phyloP scores from a whole-genome alignment of 257 asterid genomes.

The Ocimum tenuiflorum region DNA sequence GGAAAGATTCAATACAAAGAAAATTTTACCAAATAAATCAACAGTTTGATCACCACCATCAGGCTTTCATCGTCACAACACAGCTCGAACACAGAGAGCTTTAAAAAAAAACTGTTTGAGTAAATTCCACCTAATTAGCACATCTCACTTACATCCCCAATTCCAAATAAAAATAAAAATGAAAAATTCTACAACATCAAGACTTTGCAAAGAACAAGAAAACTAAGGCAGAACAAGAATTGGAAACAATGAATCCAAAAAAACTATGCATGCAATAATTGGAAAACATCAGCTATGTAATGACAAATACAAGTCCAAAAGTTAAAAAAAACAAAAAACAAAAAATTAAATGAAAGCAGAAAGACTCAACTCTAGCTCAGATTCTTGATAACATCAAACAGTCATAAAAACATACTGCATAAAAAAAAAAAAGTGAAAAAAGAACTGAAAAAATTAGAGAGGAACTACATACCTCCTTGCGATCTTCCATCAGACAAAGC shows the following conservation, averaged over 20 bases:
- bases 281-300: constrained; percentile 1
- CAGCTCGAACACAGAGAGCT: not conserved
- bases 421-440: not conserved
- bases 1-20: not conserved
- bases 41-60: constrained; percentile 14
- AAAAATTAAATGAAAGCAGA: not conserved
- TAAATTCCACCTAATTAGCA: not conserved
- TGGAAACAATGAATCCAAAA: not conserved
- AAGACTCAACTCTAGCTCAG: not conserved
- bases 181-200: not conserved
- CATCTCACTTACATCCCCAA: not conserved
- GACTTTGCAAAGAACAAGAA: not conserved
- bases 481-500: constrained; percentile 36
- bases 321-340: not conserved
- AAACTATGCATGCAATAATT: constrained; percentile 21
- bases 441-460: not conserved
- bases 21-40: constrained; percentile 11
- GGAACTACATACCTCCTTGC: constrained; percentile 40
- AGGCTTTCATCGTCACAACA: not conserved
- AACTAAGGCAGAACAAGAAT: constrained; percentile 1
- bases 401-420: not conserved
- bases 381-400: constrained; percentile 6
- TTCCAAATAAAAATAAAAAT: not conserved
- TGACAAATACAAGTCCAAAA: not conserved
- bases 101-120: not conserved